These are phyloP conservation scores for Arxiozyma slooffiae DNA, from an alignment of 1,139 yeast genomes.

Conservation along the genomic window DNA sequence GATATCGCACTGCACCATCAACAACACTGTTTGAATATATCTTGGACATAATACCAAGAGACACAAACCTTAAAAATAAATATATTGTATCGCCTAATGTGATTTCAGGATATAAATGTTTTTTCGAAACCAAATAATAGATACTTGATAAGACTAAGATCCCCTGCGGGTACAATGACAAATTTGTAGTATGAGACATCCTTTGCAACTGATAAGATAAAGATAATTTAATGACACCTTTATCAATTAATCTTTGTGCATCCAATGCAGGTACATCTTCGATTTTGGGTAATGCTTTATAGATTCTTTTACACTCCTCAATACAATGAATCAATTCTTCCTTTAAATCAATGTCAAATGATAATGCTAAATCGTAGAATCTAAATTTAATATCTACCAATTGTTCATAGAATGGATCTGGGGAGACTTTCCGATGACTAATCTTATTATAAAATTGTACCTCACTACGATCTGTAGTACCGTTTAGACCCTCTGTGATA, in stretches of 20 bases:
- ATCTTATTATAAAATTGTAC: slow-evolving; percentile 12
- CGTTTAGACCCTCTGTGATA: slow-evolving; percentile 35
- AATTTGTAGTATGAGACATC: slow-evolving; percentile 21
- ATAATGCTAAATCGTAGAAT: slow-evolving; percentile 16
- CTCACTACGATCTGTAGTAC: slow-evolving; percentile 12
- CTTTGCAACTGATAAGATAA: slow-evolving; percentile 31
- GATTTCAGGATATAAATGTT: slow-evolving; percentile 14
- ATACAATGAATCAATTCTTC: slow-evolving; percentile 32
- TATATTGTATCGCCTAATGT: slow-evolving; percentile 26
- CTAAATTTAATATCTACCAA: slow-evolving; percentile 26
- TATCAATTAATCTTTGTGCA: slow-evolving; percentile 27
- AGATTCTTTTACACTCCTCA: slow-evolving; percentile 21
- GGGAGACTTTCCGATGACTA: slow-evolving; percentile 4
- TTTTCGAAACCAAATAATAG: slow-evolving; percentile 19
- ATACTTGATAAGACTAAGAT: slow-evolving; percentile 30
- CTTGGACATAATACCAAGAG: slow-evolving; percentile 31
- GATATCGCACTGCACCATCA: slow-evolving; percentile 36
- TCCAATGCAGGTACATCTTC: slow-evolving; percentile 23
- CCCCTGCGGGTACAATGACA: slow-evolving; percentile 30
- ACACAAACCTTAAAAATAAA: slow-evolving; percentile 29
- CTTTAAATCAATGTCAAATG: slow-evolving; percentile 46
- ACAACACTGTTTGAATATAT: slow-evolving; percentile 26
- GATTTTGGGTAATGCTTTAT: slow-evolving; percentile 24
- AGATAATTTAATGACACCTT: slow-evolving; percentile 33
- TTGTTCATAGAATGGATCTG: slow-evolving; percentile 8